phyloP scores from a whole-genome alignment of 768 basidiomycete genomes.

The Amanita inopinata region DNA sequence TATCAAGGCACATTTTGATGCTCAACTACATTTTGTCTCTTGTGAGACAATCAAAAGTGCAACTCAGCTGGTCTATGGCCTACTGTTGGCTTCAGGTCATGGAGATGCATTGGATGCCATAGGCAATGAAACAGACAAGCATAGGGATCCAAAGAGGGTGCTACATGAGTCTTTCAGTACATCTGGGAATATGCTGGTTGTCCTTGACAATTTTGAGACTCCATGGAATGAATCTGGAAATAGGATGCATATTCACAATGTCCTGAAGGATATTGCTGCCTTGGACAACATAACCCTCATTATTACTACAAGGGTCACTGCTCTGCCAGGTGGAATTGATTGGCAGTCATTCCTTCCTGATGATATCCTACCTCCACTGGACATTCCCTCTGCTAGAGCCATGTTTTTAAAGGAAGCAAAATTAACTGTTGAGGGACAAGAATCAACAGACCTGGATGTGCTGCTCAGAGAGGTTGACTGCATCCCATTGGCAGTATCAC shows the following conservation, averaged over 20 bases:
- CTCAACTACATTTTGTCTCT: not conserved
- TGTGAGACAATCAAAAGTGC: not conserved
- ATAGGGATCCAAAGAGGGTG: not conserved
- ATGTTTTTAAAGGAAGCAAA: not conserved
- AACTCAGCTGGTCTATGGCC: not conserved
- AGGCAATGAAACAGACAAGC: too few species aligned
- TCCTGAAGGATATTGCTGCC: not conserved
- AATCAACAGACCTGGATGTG: not conserved
- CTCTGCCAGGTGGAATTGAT: not conserved
- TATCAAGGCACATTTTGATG: not conserved
- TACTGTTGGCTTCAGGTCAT: not conserved
- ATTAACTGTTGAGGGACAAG: not conserved
- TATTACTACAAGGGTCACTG: not conserved
- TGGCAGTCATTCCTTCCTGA: not conserved
- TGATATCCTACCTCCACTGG: not conserved
- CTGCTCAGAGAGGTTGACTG: not conserved
- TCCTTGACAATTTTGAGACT: too few species aligned
- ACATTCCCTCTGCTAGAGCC: not conserved
- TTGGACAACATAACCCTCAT: not conserved
- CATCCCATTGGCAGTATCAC: not conserved
- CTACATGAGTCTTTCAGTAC: not conserved
- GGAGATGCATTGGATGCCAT: too few species aligned
- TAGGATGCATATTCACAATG: not conserved
- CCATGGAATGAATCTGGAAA: not conserved
- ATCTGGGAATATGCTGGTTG: not conserved